Evolutionary conservation across 768 basidiomycete genomes (phyloP), one percentile per base, ranked within the genome.

Genomic region (Trichaptum fuscoviolaceum): DNA sequence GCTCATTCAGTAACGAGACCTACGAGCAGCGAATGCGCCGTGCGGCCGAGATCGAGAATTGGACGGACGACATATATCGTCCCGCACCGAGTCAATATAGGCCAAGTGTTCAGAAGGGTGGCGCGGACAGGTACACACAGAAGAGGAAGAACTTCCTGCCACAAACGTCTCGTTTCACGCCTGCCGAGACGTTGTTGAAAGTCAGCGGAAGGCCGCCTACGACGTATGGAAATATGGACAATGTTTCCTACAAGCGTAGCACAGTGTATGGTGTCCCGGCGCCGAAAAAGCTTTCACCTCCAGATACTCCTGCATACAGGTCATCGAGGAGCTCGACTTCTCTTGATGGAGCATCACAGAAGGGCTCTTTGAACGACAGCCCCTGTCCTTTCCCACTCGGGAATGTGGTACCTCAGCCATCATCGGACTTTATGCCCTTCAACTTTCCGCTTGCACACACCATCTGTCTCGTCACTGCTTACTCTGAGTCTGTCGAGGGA

Each of bases 401-500:
- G 68, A 89, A 93, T 71, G 91, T 99, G 72, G 90, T 99, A 18
- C 92, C 93, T 0, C 97, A 99, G 74, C 97, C 97, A 10, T 84
- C 95, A 27, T 81, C 85, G 0, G 95, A 97, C 72, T 95, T 86
- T 69, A 92, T 98, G 75, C 97, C 97, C 0, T 98, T 96, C 84
- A 92, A 93, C 72, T 99, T 92, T 83, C 95, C 95, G 0, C 87
- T 98, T 62, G 91, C 87, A 0, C 94, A 99, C 77, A 90, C 93
- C 5, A 96, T 99, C 70, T 93, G 94, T 73, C 88, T 99, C 60
- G 97, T 99, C 68, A 99, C 97, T 0, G 97, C 97, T 1, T 99
- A 99, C 76, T 97, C 96, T 0, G 97, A 99, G 77, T 96, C 94
- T 3, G 84, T 96, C 24, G 96, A 97, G 76, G 97, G 97, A 79